Evolutionary conservation across 2,329 filamentous ascomycete genomes (phyloP).

Genomic region (Chlorencoelia australis): DNA sequence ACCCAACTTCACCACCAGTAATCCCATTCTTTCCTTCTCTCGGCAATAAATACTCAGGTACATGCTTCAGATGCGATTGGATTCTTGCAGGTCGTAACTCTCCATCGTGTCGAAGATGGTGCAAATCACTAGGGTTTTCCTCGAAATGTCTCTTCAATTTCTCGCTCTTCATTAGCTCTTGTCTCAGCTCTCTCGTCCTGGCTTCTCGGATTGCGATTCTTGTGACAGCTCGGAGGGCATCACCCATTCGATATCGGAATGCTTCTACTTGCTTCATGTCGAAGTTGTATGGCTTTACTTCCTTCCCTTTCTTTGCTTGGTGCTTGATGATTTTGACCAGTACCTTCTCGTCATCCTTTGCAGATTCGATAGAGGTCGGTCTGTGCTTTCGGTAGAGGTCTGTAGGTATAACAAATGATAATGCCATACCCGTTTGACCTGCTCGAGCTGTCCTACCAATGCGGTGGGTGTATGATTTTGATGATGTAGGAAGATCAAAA

Average conservation of each 20-base stretch:
- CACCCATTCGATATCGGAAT: conserved; percentile 90
- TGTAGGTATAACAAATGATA: conserved; percentile 87
- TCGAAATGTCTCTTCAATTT: conserved; percentile 94
- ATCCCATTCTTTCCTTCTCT: conserved; percentile 60
- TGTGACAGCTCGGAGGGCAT: conserved; percentile 83
- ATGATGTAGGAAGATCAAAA: conserved; percentile 82
- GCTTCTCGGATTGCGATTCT: conserved; percentile 84
- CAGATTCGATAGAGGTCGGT: conserved; percentile 65
- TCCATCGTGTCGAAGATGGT: conserved; percentile 80
- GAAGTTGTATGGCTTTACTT: conserved; percentile 84
- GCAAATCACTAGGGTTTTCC: conserved; percentile 84
- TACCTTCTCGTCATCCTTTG: conserved; percentile 76
- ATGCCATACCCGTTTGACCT: conserved; percentile 82
- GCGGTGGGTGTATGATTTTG: conserved; percentile 92
- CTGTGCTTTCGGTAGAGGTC: conserved; percentile 82
- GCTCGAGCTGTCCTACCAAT: conserved; percentile 90
- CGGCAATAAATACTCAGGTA: conserved; percentile 88
- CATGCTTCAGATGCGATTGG: conserved; percentile 84
- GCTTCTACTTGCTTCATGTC: conserved; percentile 90
- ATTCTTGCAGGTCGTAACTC: conserved; percentile 75
- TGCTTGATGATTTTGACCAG: conserved; percentile 69
- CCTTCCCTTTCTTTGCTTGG: conserved; percentile 68
- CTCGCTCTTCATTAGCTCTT: conserved; percentile 86
- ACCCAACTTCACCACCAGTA: conserved; percentile 58
- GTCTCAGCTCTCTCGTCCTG: conserved; percentile 73